These are phyloP conservation scores for Ichthyophthirius multifiliis DNA, from an alignment of 169 alveolate genomes.

Conservation along the genomic window DNA sequence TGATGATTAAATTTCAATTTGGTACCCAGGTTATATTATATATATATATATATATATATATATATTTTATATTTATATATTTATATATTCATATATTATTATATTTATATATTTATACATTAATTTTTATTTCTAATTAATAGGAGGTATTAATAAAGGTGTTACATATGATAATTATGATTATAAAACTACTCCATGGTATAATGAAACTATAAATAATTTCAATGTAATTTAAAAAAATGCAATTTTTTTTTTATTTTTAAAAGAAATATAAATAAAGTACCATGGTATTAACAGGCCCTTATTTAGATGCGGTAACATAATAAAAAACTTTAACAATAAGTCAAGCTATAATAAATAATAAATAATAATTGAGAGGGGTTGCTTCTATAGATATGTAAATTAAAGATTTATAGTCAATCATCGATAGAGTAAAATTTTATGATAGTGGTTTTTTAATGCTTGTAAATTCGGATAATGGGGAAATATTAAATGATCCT, in stretches of 20 bases:
- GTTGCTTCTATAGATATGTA: slow-evolving; percentile 11
- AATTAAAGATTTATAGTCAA: neutral
- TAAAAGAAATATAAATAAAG: neutral
- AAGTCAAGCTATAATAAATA: neutral
- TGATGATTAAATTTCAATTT: neutral
- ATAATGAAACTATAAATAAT: neutral
- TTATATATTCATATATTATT: neutral
- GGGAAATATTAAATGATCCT: neutral
- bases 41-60: neutral
- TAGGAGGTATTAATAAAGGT: slow-evolving; percentile 2
- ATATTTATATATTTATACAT: neutral
- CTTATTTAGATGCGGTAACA: neutral
- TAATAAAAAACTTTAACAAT: neutral
- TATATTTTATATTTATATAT: neutral
- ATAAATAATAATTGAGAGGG: neutral
- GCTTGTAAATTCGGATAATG: neutral
- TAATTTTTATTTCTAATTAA: neutral
- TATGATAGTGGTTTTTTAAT: slow-evolving; percentile 17
- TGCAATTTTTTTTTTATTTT: neutral
- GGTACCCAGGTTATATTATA: neutral
- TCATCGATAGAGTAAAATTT: slow-evolving; percentile 4
- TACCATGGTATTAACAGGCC: neutral
- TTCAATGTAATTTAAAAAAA: neutral
- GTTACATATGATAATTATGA: neutral
- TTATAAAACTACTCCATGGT: slow-evolving; percentile 1